Evolutionary conservation across 2,329 filamentous ascomycete species (phyloP).

Genomic region (Akanthomyces dipterigenus): DNA sequence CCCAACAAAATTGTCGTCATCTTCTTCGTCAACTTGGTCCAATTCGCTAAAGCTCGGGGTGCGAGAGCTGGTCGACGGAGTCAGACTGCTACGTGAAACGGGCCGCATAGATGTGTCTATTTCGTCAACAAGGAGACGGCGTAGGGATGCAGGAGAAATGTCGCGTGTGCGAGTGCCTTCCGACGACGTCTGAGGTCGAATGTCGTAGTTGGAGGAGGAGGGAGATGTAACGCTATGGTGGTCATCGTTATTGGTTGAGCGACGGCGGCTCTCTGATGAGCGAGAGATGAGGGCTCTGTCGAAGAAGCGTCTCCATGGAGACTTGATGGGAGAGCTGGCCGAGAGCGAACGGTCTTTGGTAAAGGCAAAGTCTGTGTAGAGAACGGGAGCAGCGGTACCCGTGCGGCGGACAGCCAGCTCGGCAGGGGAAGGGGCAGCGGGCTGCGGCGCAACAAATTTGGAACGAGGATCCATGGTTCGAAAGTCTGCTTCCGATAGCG

Average conservation of each 20-base stretch:
- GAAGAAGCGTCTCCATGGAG: conserved; percentile 41
- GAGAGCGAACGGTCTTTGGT: conserved; percentile 29
- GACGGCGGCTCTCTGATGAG: background rate
- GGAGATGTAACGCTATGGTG: conserved; percentile 25
- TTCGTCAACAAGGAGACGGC: conserved; percentile 30
- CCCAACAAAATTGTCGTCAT: conserved; percentile 1
- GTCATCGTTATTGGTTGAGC: conserved; percentile 5
- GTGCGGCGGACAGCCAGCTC: conserved; percentile 25
- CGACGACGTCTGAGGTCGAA: conserved; percentile 17
- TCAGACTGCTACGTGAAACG: background rate
- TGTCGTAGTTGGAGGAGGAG: conserved; percentile 22
- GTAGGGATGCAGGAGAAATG: conserved; percentile 50
- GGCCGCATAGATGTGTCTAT: background rate
- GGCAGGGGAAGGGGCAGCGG: conserved; percentile 23
- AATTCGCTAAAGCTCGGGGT: background rate
- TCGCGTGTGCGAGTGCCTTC: conserved; percentile 41
- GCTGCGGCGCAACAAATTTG: conserved; percentile 65
- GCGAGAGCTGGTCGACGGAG: conserved; percentile 2
- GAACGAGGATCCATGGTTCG: conserved; percentile 74
- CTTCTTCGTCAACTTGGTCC: conserved; percentile 8
- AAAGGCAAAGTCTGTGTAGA: conserved; percentile 38
- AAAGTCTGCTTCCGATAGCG: conserved; percentile 49
- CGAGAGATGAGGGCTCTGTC: background rate
- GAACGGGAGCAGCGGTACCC: conserved; percentile 24
- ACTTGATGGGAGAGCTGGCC: background rate